Percentiles rank a stretch among this genome's conserved stretches.
Evolutionary conservation across 208 protist genomes (phyloP).

Genomic region (Acanthamoeba lenticulata): DNA sequence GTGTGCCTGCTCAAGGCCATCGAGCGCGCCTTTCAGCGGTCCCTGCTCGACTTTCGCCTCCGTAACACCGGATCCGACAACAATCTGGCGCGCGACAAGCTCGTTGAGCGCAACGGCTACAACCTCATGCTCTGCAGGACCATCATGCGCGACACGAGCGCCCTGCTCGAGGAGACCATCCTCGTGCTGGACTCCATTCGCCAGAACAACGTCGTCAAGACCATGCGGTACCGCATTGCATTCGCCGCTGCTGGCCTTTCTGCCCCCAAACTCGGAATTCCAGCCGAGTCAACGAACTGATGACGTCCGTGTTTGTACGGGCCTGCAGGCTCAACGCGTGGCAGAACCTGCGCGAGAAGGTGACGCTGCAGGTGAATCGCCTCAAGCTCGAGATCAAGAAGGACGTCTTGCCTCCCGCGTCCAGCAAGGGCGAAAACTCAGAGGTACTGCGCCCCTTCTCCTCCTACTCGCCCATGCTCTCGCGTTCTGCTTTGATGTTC

Average conservation of each 20-base stretch:
- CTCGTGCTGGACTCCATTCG: conserved; percentile 6
- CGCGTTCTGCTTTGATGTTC: neutral
- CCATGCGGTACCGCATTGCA: neutral
- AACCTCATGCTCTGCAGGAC: conserved; percentile 2
- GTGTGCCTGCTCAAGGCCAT: conserved; percentile 12
- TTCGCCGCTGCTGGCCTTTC: neutral
- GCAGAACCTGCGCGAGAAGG: neutral
- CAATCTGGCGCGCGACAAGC: neutral
- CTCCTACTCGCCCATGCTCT: too few relatives aligned
- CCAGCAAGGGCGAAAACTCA: neutral
- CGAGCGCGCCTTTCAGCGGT: neutral
- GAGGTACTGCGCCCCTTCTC: neutral
- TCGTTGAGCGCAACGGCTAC: conserved; percentile 6
- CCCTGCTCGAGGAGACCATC: neutral
- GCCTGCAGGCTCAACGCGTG: conserved; percentile 18
- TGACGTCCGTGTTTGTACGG: too few relatives aligned
- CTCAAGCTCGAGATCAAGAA: neutral
- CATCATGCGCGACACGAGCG: neutral
- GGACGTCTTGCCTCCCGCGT: neutral
- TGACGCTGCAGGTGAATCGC: neutral
- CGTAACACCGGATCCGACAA: neutral
- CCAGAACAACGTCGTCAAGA: conserved; percentile 31
- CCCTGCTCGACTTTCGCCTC: neutral
- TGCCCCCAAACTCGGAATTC: neutral
- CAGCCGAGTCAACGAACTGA: neutral